These are phyloP conservation scores for Coprinellus micaceus DNA, from an alignment of 768 basidiomycete species.

Conservation along the genomic window DNA sequence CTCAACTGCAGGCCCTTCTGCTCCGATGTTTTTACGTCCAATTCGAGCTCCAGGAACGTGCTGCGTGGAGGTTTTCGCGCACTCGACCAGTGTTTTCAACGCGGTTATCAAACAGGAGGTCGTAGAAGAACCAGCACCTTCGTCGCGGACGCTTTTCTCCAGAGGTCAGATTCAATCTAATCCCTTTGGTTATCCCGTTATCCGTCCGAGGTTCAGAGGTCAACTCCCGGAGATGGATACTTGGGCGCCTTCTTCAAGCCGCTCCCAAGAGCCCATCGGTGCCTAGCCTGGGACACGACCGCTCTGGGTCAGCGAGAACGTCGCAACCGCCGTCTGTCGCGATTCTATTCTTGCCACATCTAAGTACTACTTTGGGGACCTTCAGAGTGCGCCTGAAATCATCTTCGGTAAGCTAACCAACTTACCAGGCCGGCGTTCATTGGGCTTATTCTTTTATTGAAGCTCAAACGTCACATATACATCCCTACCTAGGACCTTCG, in stretches of 20 bases:
- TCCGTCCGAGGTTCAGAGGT: conserved; percentile 3
- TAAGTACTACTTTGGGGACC: neutral
- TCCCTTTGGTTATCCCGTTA: conserved; percentile 9
- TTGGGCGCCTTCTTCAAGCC: neutral
- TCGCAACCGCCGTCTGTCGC: neutral
- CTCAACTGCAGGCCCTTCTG: neutral
- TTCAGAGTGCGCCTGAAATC: too few relatives aligned
- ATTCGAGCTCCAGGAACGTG: too few relatives aligned
- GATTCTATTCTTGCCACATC: neutral
- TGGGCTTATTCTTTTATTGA: too few relatives aligned
- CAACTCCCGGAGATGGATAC: neutral
- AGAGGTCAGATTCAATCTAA: neutral
- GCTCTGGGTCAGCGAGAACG: neutral
- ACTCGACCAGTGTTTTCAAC: too few relatives aligned
- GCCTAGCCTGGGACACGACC: neutral
- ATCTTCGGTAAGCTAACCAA: too few relatives aligned
- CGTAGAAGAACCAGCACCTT: neutral
- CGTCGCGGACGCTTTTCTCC: neutral
- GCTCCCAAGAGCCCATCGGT: neutral
- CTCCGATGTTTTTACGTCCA: conserved; percentile 8
- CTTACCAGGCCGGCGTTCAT: too few relatives aligned
- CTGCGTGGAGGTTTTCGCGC: too few relatives aligned
- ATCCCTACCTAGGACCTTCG: too few relatives aligned
- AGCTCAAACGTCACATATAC: too few relatives aligned
- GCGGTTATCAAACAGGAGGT: too few relatives aligned